Conservation (phyloP, 352 stramenopile genomes). For the Aphanomyces invadans region DNA sequence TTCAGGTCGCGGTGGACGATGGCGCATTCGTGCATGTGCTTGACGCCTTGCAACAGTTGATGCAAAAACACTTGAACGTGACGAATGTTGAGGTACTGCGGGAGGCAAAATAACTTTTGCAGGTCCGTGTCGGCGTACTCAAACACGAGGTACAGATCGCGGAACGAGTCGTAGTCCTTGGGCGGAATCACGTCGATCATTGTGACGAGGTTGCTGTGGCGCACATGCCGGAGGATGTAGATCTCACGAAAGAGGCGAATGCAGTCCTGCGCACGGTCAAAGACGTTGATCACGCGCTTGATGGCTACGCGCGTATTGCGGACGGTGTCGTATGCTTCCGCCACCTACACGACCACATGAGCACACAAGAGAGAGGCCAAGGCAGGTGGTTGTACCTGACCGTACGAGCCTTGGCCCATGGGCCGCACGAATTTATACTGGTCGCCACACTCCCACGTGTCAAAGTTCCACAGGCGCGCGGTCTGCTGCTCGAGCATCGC, state of each 20-base stretch:
- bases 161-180: slow-evolving; percentile 76
- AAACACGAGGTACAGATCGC: slow-evolving; percentile 89
- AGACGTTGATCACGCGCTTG: slow-evolving; percentile 87
- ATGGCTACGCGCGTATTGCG: slow-evolving; percentile 79
- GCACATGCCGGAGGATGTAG: slow-evolving; percentile 78
- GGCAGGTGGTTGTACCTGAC: slow-evolving; percentile 10
- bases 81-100: slow-evolving; percentile 89
- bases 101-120: slow-evolving; percentile 91
- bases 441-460: slow-evolving; percentile 12
- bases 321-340: slow-evolving; percentile 72
- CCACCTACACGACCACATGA: not conserved
- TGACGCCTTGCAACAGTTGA: slow-evolving; percentile 90
- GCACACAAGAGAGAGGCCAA: not conserved
- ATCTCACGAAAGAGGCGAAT: slow-evolving; percentile 83
- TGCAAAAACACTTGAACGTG: slow-evolving; percentile 97
- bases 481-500: slow-evolving; percentile 9
- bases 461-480: slow-evolving; percentile 19
- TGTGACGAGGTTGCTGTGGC: slow-evolving; percentile 74
- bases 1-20: slow-evolving; percentile 88
- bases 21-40: slow-evolving; percentile 93
- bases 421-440: slow-evolving; percentile 18
- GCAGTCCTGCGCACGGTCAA: slow-evolving; percentile 83
- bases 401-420: slow-evolving; percentile 21
- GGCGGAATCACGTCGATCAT: slow-evolving; percentile 76
- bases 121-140: slow-evolving; percentile 92